Base-by-base conservation (phyloP, 805 yeast species). In the Schwanniomyces vanrijiae region DNA sequence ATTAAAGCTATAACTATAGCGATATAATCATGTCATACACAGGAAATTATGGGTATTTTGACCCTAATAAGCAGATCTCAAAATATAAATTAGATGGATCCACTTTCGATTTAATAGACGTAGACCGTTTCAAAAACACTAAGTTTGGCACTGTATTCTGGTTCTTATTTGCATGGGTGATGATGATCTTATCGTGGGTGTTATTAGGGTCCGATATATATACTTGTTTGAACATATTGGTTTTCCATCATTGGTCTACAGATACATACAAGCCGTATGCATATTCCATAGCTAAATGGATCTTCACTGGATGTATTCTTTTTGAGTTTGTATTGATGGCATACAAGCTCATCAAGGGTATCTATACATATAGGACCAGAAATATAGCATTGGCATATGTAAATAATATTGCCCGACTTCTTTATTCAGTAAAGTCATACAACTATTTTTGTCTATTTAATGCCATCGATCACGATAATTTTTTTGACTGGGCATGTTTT, bases 231-330 rank as follows among this genome's bases (percentile, higher is more conserved):
- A 82, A 80, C 55, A 76, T 90, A 37, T 70, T 89, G 54, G 94
- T 86, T 1, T 83, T 84, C 62, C 79, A 86, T 58, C 72, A 79
- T 40, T 86, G 92, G 92, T 75, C 84, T 3, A 73, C 81, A 4
- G 65, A 73, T 38, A 76, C 78, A 44, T 68, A 67, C 48, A 56
- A 68, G 48, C 74, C 75, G 3, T 73, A 71, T 54, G 74, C 77
- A 56, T 60, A 81, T 76, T 47, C 77, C 73, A 48, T 80, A 70
- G 78, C 78, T 47, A 72, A 71, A 59, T 86, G 92, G 92, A 67
- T 86, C n/a, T 86, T 86, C 59, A 81, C 86, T 1, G 88, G 85
- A 3, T 90, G 96, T 62, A 90, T 90, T 49, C 75, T 90, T 10
- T 77, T 87, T 45, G 85, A 92, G 8, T 71, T 88, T 42, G 65